These are phyloP conservation scores for Globisporangium abappressorium DNA, from an alignment of 352 stramenopile genomes.

Conservation along the genomic window DNA sequence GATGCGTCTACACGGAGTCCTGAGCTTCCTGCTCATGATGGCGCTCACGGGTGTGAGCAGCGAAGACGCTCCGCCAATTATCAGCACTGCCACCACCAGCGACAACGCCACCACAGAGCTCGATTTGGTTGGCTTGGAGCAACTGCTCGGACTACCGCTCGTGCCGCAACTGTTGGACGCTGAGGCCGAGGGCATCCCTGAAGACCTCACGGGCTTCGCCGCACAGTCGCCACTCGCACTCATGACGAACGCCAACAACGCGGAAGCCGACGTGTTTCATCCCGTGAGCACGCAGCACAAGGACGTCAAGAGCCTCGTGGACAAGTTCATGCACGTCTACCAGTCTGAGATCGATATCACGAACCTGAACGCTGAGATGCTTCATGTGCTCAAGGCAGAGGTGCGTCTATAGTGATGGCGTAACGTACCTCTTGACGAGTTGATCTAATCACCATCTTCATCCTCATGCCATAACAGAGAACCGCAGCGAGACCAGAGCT, in stretches of 20 bases:
- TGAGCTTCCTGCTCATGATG: slow-evolving; percentile 7
- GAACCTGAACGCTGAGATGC: slow-evolving; percentile 38
- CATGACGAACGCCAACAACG: neutral
- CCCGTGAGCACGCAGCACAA: slow-evolving; percentile 19
- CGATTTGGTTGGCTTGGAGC: neutral
- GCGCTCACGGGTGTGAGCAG: neutral
- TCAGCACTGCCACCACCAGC: neutral
- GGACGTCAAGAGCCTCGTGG: slow-evolving; percentile 34
- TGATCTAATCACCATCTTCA: neutral
- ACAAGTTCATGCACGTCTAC: slow-evolving; percentile 53
- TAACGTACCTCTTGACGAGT: neutral
- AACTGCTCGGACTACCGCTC: slow-evolving; percentile 1
- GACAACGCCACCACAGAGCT: neutral
- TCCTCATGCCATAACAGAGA: slow-evolving; percentile 19
- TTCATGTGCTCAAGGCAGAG: slow-evolving; percentile 52
- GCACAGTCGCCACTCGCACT: neutral
- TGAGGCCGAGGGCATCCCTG: neutral
- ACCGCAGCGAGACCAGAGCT: slow-evolving; percentile 36
- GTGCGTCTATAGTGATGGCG: neutral
- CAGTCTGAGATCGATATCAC: slow-evolving; percentile 39
- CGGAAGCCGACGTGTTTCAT: slow-evolving; percentile 19
- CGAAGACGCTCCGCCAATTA: neutral
- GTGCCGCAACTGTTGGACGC: slow-evolving; percentile 1
- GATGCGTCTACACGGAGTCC: slow-evolving; percentile 2
- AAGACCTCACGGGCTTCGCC: neutral